Percentiles rank a stretch among this genome's conserved stretches.
Evolutionary conservation across 2,329 filamentous ascomycete genomes (phyloP).

Genomic region (Cladosporium sp.): DNA sequence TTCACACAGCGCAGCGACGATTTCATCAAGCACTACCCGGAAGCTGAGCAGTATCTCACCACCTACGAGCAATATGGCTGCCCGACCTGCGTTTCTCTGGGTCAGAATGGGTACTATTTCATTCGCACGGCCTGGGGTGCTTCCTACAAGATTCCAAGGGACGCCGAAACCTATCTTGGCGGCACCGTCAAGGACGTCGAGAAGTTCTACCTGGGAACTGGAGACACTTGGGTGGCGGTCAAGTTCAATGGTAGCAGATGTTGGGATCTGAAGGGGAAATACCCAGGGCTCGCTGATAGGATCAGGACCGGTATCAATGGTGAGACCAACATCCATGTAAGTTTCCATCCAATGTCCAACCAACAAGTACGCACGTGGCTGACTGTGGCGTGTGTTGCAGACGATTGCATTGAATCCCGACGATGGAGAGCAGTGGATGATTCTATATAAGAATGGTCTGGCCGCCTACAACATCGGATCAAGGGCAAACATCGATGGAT

Average conservation of each 20-base stretch:
- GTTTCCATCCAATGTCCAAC: background rate
- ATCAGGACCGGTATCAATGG: slow-evolving; percentile 5
- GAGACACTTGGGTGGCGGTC: slow-evolving; percentile 11
- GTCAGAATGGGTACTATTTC: slow-evolving; percentile 7
- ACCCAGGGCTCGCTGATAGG: background rate
- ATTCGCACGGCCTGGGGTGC: slow-evolving; percentile 8
- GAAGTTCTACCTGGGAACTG: slow-evolving; percentile 17
- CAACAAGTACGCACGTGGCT: too few species aligned
- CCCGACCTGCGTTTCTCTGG: slow-evolving; percentile 9
- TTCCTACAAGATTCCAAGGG: slow-evolving; percentile 8
- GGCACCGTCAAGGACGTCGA: slow-evolving; percentile 12
- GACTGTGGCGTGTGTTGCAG: background rate
- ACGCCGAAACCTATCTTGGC: slow-evolving; percentile 1
- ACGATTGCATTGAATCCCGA: slow-evolving; percentile 11
- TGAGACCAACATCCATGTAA: slow-evolving; percentile 4
- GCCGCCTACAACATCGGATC: slow-evolving; percentile 8
- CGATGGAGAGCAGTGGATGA: slow-evolving; percentile 6
- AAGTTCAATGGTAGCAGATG: slow-evolving; percentile 4
- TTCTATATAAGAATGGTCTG: slow-evolving; percentile 10
- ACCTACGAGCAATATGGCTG: slow-evolving; percentile 11
- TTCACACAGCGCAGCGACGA: slow-evolving; percentile 11
- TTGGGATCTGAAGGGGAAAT: slow-evolving; percentile 11
- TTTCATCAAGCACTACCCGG: slow-evolving; percentile 1
- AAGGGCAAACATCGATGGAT: background rate
- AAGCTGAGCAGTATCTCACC: slow-evolving; percentile 4